Evolutionary conservation across 2,329 filamentous ascomycete genomes (phyloP), one percentile per base, ranked within the genome.

Genomic region (Colletotrichum sp.): DNA sequence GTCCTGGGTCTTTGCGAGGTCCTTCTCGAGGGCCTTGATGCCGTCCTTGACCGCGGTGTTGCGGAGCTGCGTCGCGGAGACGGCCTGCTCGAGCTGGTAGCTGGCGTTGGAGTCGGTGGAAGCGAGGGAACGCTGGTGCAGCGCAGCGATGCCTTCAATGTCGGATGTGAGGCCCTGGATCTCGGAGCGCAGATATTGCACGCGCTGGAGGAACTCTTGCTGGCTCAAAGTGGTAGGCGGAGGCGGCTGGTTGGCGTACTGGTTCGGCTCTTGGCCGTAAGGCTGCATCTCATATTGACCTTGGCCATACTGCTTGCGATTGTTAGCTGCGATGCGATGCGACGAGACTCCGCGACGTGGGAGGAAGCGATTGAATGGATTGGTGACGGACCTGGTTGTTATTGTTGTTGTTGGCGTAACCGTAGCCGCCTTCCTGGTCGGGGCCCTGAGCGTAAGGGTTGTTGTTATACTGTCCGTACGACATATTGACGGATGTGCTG

Each of bases 31-130:
- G 79, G 90, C 91, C 84, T 94, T 95, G 87, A 96, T 94, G 85
- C 95, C 92, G 82, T 95, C 93, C 82, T 94, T 93, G 88, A 96
- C 95, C 78, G 90, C 88, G n/a, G 91, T 92, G 86, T 95, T 95
- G 81, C 93, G 90, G 78, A 92, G 87, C 83, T 95, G 93, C 7
- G 94, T 95, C 80, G 95, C 89, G 62, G 92, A 88, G 72, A 95
- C 90, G 69, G 94, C 88, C 80, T 90, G 88, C 84, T 96, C 93
- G 29, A 95, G 89, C 84, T 92, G 90, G 65, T 88, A 85, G 69
- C 86, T 87, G 66, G 90, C 88, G 68, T 81, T 83, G 59, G 86
- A 85, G 83, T 95, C 93, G 73, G 92, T 89, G 77, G 92, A 93
- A 78, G 90, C 89, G 32, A 96, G 89, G 29, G 93, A 90, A 82